Percentiles rank a stretch among this genome's conserved stretches.
These are phyloP conservation scores for Thoreauomyces humboldtii DNA, from an alignment of 192 early-diverging fungal species.

Conservation along the genomic window DNA sequence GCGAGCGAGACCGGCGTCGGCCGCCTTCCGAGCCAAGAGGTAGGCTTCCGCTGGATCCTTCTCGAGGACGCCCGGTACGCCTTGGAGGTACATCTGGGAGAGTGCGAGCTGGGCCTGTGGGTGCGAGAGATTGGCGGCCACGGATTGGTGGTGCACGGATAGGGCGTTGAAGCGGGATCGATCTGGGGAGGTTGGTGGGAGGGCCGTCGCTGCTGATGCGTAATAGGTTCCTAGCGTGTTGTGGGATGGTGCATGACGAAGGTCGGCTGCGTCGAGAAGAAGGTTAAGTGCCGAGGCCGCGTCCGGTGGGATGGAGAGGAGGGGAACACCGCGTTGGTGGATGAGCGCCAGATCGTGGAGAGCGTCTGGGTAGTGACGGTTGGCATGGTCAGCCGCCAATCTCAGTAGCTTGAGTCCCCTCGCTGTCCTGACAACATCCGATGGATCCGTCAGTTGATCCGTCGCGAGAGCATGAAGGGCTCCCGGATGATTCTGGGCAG, in stretches of 20 bases:
- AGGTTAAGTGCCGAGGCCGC: neutral
- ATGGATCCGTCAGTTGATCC: neutral
- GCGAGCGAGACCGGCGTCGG: neutral
- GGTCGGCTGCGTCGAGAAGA: neutral
- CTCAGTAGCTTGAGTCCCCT: neutral
- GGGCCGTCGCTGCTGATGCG: neutral
- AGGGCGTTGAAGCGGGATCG: neutral
- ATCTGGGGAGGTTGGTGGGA: neutral
- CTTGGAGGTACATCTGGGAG: neutral
- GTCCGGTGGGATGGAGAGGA: neutral
- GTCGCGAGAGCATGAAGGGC: conserved; percentile 9
- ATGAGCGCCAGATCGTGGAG: neutral
- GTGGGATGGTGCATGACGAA: neutral
- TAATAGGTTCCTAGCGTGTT: neutral
- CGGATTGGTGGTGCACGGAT: neutral
- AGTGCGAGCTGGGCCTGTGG: conserved; percentile 5
- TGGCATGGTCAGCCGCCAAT: neutral
- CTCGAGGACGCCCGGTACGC: neutral
- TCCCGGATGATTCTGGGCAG: neutral
- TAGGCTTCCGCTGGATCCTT: neutral
- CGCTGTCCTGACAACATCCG: too few relatives aligned
- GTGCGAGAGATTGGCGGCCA: neutral
- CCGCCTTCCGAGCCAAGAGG: neutral
- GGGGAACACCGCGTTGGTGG: neutral
- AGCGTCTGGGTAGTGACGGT: neutral